Percentiles rank a stretch among this genome's conserved stretches.
phyloP scores from a whole-genome alignment of 1,284 basidiomycete genomes.

The Mycena citricolor region DNA sequence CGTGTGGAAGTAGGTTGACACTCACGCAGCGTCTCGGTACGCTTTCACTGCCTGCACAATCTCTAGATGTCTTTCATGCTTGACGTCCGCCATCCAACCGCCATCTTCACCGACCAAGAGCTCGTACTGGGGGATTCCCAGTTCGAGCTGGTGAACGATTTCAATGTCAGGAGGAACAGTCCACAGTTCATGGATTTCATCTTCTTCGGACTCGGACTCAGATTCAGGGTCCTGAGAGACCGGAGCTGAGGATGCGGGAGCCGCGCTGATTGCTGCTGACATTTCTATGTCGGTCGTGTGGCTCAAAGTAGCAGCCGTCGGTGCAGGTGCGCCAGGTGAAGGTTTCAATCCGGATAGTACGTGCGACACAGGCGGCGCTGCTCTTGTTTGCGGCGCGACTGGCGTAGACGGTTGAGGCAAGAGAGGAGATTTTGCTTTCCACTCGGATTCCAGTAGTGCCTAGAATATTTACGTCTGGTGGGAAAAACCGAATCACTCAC shows the following conservation, averaged over 20 bases:
- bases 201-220: constrained; percentile 19
- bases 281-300: constrained; percentile 51
- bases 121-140: constrained; percentile 50
- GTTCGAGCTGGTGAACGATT: constrained; percentile 72
- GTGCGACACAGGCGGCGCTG: too few relatives aligned
- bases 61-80: constrained; percentile 50
- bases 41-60: constrained; percentile 59
- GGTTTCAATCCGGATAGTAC: too few relatives aligned
- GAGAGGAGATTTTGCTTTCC: constrained; percentile 62
- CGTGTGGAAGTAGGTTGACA: constrained; percentile 22
- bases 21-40: constrained; percentile 62
- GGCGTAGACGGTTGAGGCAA: constrained; percentile 54
- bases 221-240: not conserved
- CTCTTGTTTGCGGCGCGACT: constrained; percentile 62
- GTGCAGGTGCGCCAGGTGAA: too few relatives aligned
- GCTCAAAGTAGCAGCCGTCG: constrained; percentile 56
- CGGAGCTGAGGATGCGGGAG: not conserved
- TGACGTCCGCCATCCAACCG: constrained; percentile 65
- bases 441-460: constrained; percentile 62
- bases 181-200: constrained; percentile 3
- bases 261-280: constrained; percentile 29
- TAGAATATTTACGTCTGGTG: constrained; percentile 28
- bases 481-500: constrained; percentile 8
- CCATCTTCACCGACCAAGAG: constrained; percentile 62
- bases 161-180: constrained; percentile 34